These are phyloP conservation scores for Pseudogymnoascus sp. DNA, from an alignment of 2,329 filamentous ascomycete species.

Conservation along the genomic window DNA sequence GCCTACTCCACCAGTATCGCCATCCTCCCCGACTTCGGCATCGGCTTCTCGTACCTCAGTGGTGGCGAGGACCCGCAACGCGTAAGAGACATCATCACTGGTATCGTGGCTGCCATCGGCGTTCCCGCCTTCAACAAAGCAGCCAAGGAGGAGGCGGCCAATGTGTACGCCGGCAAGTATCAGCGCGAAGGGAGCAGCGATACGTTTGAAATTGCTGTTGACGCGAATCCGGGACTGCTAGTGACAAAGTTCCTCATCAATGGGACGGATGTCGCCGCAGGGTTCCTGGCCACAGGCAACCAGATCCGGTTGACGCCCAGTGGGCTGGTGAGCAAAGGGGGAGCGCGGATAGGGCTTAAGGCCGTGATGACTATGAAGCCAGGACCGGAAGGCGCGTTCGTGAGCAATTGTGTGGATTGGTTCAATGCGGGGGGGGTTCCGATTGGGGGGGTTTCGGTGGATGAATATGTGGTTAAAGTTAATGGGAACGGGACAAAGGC, in stretches of 20 bases:
- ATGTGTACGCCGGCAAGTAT: constrained; percentile 21
- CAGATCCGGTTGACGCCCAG: constrained; percentile 16
- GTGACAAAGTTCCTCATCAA: constrained; percentile 28
- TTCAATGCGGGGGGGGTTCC: constrained; percentile 18
- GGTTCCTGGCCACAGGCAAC: not conserved
- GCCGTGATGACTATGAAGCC: constrained; percentile 13
- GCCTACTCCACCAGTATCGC: constrained; percentile 32
- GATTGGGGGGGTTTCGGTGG: constrained; percentile 22
- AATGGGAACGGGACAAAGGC: constrained; percentile 19
- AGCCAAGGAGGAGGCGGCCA: constrained; percentile 25
- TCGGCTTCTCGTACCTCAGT: constrained; percentile 34
- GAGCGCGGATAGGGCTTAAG: constrained; percentile 15
- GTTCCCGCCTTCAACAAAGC: constrained; percentile 29
- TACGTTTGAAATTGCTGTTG: constrained; percentile 22
- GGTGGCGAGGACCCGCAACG: constrained; percentile 24
- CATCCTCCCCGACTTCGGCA: constrained; percentile 36
- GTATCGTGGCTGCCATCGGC: constrained; percentile 25
- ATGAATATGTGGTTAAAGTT: constrained; percentile 27
- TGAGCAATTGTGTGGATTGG: constrained; percentile 18
- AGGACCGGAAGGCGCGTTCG: constrained; percentile 17
- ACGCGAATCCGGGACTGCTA: constrained; percentile 23
- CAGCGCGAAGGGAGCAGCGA: constrained; percentile 21
- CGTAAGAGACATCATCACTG: constrained; percentile 19
- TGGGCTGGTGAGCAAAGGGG: constrained; percentile 14
- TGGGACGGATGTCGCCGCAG: constrained; percentile 24